Conservation (phyloP, 192 early-diverging fungal species). For the Haplosporangium gracile region DNA sequence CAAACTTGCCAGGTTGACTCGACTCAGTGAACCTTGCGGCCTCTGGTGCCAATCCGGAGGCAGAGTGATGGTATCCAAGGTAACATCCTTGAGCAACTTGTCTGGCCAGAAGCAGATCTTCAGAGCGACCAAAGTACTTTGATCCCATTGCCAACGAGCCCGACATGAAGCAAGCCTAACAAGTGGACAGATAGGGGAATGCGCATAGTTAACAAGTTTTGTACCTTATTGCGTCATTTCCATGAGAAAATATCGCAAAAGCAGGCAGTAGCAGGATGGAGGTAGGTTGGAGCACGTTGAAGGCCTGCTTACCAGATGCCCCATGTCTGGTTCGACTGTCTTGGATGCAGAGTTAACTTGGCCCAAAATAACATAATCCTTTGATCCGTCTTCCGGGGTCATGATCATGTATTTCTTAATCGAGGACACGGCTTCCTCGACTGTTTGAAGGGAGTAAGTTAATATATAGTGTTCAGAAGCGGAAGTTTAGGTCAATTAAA, state of each 20-base stretch:
- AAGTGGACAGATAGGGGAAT: not conserved
- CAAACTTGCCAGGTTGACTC: conserved; percentile 4
- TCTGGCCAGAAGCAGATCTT: conserved; percentile 53
- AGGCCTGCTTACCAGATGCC: conserved; percentile 39
- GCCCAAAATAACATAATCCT: conserved; percentile 43
- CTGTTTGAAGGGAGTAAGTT: conserved; percentile 16
- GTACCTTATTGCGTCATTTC: no score
- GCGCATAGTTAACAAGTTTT: not conserved
- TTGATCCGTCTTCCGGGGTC: conserved; percentile 10
- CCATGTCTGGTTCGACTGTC: conserved; percentile 35
- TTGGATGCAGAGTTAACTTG: conserved; percentile 6
- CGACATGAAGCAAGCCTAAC: conserved; percentile 69
- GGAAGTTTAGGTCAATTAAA: no score
- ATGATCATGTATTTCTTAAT: conserved; percentile 50
- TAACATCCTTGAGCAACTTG: conserved; percentile 63
- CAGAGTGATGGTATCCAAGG: conserved; percentile 58
- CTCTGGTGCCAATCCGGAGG: conserved; percentile 68
- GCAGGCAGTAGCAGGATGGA: no score
- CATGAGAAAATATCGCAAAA: conserved; percentile 9
- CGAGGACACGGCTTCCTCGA: conserved; percentile 32
- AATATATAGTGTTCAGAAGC: no score
- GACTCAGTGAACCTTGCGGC: conserved; percentile 41
- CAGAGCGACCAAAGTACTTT: conserved; percentile 53
- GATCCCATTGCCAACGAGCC: conserved; percentile 63
- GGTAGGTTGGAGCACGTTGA: no score